phyloP scores from a whole-genome alignment of 441 rosid genomes.

The Capsella rubella region DNA sequence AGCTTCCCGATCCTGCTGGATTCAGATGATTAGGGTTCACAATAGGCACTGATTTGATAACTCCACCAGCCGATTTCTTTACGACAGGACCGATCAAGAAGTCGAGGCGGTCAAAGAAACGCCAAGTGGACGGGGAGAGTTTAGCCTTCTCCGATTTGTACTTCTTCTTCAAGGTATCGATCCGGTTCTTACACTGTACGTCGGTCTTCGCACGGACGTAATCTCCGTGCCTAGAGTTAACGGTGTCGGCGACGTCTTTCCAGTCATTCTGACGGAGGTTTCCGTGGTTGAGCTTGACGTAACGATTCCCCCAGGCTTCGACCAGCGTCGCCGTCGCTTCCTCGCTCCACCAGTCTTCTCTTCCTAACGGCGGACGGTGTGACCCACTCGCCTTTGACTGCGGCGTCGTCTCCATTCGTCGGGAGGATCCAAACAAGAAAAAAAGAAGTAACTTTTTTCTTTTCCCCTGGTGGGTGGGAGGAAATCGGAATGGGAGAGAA shows the following conservation, averaged over 20 bases:
- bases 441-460: not conserved
- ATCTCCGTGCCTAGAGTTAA: slow-evolving; percentile 46
- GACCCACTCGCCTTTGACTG: slow-evolving; percentile 35
- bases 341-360: slow-evolving; percentile 74
- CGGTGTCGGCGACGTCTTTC: slow-evolving; percentile 74
- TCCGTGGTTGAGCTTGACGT: slow-evolving; percentile 59
- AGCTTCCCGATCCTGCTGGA: slow-evolving; percentile 43
- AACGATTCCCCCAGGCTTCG: slow-evolving; percentile 72
- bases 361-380: slow-evolving; percentile 42
- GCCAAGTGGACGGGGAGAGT: slow-evolving; percentile 51
- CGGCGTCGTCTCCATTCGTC: slow-evolving; percentile 46
- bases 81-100: slow-evolving; percentile 50
- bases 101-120: slow-evolving; percentile 54
- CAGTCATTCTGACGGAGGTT: slow-evolving; percentile 73
- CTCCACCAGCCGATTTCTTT: slow-evolving; percentile 35
- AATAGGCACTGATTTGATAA: slow-evolving; percentile 32
- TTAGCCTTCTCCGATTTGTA: slow-evolving; percentile 70
- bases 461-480: slow-evolving; percentile 8
- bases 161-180: slow-evolving; percentile 85
- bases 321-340: slow-evolving; percentile 62
- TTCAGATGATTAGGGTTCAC: slow-evolving; percentile 12
- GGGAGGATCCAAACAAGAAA: not conserved
- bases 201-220: slow-evolving; percentile 58
- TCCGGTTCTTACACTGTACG: slow-evolving; percentile 79
- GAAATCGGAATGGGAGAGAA: not conserved